These are phyloP conservation scores for Daldinia caldariorum DNA, from an alignment of 495 filamentous ascomycete genomes.

Conservation along the genomic window DNA sequence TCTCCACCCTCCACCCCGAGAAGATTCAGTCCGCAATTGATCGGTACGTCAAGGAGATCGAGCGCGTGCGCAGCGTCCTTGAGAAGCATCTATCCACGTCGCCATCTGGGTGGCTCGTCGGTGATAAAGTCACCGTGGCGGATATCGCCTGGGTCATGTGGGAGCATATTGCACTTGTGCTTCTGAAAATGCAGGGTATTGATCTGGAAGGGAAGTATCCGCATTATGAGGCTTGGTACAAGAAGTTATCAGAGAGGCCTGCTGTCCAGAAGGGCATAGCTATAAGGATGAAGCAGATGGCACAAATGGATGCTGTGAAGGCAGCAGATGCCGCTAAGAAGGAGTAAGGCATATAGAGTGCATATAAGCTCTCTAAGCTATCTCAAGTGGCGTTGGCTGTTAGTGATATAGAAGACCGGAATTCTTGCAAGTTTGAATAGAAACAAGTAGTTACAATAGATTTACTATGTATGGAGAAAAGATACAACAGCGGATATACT, in stretches of 20 bases:
- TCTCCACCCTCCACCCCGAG: constrained; percentile 53
- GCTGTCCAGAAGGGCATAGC: constrained; percentile 31
- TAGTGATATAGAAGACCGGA: too few relatives aligned
- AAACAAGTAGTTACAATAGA: too few relatives aligned
- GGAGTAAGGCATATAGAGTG: not conserved
- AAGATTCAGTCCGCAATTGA: constrained; percentile 53
- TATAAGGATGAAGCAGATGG: constrained; percentile 8
- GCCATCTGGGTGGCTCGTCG: constrained; percentile 66
- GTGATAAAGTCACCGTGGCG: constrained; percentile 64
- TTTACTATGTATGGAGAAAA: too few relatives aligned
- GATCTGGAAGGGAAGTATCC: constrained; percentile 44
- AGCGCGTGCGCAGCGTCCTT: constrained; percentile 56
- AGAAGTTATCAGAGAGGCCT: constrained; percentile 40
- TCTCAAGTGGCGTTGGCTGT: too few relatives aligned
- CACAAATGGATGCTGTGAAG: not conserved
- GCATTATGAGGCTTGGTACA: constrained; percentile 47
- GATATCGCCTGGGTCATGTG: constrained; percentile 70
- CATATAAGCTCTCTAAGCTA: too few relatives aligned
- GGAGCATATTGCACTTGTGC: constrained; percentile 46
- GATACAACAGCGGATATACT: too few relatives aligned
- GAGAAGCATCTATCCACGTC: constrained; percentile 57
- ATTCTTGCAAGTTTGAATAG: too few relatives aligned
- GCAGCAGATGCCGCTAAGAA: not conserved
- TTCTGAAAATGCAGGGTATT: constrained; percentile 15
- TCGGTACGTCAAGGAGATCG: constrained; percentile 58